phyloP scores from a whole-genome alignment of 768 basidiomycete species.

The Calocybe indica region DNA sequence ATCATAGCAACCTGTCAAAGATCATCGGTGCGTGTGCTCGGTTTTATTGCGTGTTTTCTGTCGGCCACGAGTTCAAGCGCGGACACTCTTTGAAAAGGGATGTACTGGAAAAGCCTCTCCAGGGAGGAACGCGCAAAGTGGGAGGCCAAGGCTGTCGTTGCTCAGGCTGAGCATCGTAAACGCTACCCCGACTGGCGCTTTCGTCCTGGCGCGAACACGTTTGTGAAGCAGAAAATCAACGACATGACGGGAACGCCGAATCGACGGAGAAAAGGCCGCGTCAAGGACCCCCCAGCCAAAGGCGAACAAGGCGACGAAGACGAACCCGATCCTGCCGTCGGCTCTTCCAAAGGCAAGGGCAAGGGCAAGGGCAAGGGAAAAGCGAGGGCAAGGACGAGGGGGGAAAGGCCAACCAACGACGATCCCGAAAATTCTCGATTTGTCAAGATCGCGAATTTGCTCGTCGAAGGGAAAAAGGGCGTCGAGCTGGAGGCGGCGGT shows the following conservation, averaged over 20 bases:
- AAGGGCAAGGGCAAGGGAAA: conserved; percentile 14
- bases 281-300: conserved; percentile 25
- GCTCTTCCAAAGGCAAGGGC: neutral
- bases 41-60: too few species aligned
- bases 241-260: conserved; percentile 18
- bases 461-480: conserved; percentile 65
- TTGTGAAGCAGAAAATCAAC: conserved; percentile 32
- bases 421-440: conserved; percentile 21
- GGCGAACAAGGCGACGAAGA: conserved; percentile 21
- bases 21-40: conserved; percentile 62
- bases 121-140: conserved; percentile 63
- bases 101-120: conserved; percentile 69
- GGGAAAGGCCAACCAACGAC: conserved; percentile 13
- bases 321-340: conserved; percentile 5
- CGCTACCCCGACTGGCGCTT: conserved; percentile 83
- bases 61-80: conserved; percentile 2
- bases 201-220: conserved; percentile 50
- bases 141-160: conserved; percentile 69
- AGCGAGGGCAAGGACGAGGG: conserved; percentile 30
- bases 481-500: conserved; percentile 55
- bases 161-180: conserved; percentile 67
- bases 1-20: conserved; percentile 74
- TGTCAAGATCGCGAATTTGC: conserved; percentile 61
- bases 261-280: conserved; percentile 6
- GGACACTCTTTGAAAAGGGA: conserved; percentile 46